Evolutionary conservation across 129 eudicot genomes (phyloP).

Genomic region (Smallanthus sonchifolius): DNA sequence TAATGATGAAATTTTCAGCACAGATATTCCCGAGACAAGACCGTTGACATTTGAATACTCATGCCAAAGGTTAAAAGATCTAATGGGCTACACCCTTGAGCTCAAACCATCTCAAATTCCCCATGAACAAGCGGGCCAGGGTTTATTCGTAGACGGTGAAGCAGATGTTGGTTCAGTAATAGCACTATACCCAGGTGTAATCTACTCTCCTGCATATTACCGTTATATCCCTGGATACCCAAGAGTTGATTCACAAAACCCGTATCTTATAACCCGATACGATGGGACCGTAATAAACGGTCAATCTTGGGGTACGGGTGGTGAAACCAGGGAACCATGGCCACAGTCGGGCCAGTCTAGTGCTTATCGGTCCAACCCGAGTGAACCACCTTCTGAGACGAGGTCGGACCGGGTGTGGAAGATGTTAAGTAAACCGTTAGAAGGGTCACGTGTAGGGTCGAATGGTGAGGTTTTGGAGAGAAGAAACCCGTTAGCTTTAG

Average conservation of each 20-base stretch:
- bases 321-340: slow-evolving; percentile 69
- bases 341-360: slow-evolving; percentile 56
- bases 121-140: slow-evolving; percentile 86
- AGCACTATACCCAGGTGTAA: slow-evolving; percentile 86
- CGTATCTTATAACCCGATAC: slow-evolving; percentile 82
- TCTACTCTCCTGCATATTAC: slow-evolving; percentile 93
- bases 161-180: slow-evolving; percentile 82
- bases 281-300: slow-evolving; percentile 90
- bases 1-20: slow-evolving; percentile 43
- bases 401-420: slow-evolving; percentile 91
- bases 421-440: slow-evolving; percentile 81
- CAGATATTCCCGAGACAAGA: slow-evolving; percentile 67
- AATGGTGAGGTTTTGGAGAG: slow-evolving; percentile 69
- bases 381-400: slow-evolving; percentile 30
- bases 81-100: slow-evolving; percentile 75
- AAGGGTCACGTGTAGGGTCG: slow-evolving; percentile 36
- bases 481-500: slow-evolving; percentile 80
- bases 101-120: slow-evolving; percentile 75
- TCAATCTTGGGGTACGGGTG: slow-evolving; percentile 90
- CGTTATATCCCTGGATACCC: slow-evolving; percentile 96
- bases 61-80: slow-evolving; percentile 54
- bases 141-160: slow-evolving; percentile 78
- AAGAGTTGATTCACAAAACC: slow-evolving; percentile 68
- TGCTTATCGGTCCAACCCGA: slow-evolving; percentile 17
- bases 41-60: slow-evolving; percentile 54